Base-by-base conservation (phyloP, 2,329 filamentous ascomycete genomes). In the Dryadomyces quercus-mongolicae region DNA sequence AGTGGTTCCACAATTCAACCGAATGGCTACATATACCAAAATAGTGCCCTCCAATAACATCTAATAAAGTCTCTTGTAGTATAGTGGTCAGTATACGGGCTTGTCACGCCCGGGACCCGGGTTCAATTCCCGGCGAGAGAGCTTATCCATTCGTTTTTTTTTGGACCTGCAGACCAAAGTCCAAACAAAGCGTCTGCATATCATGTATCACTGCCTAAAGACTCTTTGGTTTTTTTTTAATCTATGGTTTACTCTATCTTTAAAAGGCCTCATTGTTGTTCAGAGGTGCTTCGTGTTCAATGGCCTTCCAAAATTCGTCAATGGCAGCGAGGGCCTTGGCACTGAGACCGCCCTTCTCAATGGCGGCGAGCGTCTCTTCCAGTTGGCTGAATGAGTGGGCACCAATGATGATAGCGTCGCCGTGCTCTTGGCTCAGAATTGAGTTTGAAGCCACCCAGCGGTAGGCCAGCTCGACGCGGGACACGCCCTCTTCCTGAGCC, bases 271-370 rank as follows among this genome's bases (percentile, higher is more conserved):
- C 34, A 20, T 9, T 49, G n/a, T 51, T 51, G 43, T 54, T 38
- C 20, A 51, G 31, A 7, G 71, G 60, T 15, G 71, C 72, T 43
- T 78, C 74, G 5, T 68, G 63, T 70, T 88, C 88, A 16, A 79
- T 72, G n/a, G 83, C 71, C 62, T 75, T 60, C 88, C 89, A 94
- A 6, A 55, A 34, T 21, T 50, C 22, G 12, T 61, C 54, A 38
- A 63, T 48, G 20, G 40, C 54, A 16, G 61, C 57, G 6, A 59
- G 62, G 0, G 70, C 56, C 38, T 67, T 66, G 5, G 61, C 56
- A 3, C 70, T 69, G 42, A 74, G 59, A n/a, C 68, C 65, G 0
- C 71, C 71, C n/a, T 65, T 60, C 18, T 68, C 66, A 34, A 73
- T 55, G 18, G 60, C 59, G 34, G 63, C 64, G 0, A 72, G 53